A percentile compares a stretch with the other conserved stretches of the same genome.
These are phyloP conservation scores for Helicostylum pulchrum DNA, from an alignment of 192 early-diverging fungal species.

Conservation along the genomic window DNA sequence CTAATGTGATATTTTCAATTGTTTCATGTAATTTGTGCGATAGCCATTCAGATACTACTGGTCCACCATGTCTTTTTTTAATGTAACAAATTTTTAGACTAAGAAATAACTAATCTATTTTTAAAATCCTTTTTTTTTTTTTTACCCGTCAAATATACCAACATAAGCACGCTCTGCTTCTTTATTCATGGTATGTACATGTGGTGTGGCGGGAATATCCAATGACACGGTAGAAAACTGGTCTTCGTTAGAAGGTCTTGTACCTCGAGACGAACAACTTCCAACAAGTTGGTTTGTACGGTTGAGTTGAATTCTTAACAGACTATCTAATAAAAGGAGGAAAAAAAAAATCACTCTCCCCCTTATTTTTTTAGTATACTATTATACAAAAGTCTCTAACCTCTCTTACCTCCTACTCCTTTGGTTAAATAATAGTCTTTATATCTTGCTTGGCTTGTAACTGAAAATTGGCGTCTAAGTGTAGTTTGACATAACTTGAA, in stretches of 20 bases:
- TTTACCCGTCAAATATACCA: conserved; percentile 59
- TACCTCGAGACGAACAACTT: conserved; percentile 51
- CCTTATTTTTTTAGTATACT: neutral
- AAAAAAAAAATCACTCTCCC: too few species aligned
- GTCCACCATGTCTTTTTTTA: conserved; percentile 31
- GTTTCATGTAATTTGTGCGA: conserved; percentile 46
- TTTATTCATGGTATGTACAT: conserved; percentile 15
- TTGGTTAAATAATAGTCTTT: conserved; percentile 30
- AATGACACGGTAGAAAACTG: conserved; percentile 46
- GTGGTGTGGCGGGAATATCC: conserved; percentile 8
- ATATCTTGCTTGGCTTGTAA: neutral
- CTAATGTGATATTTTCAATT: conserved; percentile 41
- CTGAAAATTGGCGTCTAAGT: neutral
- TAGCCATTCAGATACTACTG: conserved; percentile 41
- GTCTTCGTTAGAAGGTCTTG: conserved; percentile 54
- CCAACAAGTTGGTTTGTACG: conserved; percentile 51
- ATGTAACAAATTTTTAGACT: neutral
- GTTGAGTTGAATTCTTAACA: conserved; percentile 41
- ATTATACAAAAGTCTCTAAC: neutral
- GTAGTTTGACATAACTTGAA: neutral
- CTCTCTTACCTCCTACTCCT: conserved; percentile 16
- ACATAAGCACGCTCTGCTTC: conserved; percentile 40
- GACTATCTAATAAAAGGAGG: neutral
- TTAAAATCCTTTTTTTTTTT: neutral
- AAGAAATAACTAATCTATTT: neutral